Conservation (phyloP, 257 asterid genomes). For the Osmanthus fragrans region DNA sequence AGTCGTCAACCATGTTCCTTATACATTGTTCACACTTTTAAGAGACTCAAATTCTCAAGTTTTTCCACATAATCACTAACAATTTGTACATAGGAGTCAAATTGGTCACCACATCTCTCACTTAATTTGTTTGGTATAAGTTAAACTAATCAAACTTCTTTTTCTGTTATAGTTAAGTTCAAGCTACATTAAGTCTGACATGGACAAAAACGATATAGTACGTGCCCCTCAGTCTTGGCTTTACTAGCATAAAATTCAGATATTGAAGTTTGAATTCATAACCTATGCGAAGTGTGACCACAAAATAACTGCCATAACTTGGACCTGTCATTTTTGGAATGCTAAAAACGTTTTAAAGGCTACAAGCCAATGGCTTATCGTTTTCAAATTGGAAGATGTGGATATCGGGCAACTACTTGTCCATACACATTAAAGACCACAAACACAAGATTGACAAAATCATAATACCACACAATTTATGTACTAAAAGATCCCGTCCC, state of each 20-base stretch:
- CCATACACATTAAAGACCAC: background rate
- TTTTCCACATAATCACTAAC: too few relatives aligned
- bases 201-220: too few relatives aligned
- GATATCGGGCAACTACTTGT: background rate
- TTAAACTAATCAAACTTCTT: background rate
- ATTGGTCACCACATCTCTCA: background rate
- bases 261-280: background rate
- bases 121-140: background rate
- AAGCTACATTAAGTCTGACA: background rate
- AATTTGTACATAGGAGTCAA: background rate
- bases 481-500: too few relatives aligned
- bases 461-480: too few relatives aligned
- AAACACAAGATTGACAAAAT: background rate
- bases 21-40: background rate
- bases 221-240: background rate
- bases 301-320: background rate
- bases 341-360: background rate
- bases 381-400: background rate
- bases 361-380: background rate
- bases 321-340: background rate
- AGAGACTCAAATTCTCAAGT: background rate
- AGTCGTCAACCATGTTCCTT: too few relatives aligned
- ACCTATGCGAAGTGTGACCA: background rate
- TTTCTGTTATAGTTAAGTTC: background rate
- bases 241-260: background rate